Conservation (phyloP, 768 basidiomycete species). For the Mycena chlorophos region DNA sequence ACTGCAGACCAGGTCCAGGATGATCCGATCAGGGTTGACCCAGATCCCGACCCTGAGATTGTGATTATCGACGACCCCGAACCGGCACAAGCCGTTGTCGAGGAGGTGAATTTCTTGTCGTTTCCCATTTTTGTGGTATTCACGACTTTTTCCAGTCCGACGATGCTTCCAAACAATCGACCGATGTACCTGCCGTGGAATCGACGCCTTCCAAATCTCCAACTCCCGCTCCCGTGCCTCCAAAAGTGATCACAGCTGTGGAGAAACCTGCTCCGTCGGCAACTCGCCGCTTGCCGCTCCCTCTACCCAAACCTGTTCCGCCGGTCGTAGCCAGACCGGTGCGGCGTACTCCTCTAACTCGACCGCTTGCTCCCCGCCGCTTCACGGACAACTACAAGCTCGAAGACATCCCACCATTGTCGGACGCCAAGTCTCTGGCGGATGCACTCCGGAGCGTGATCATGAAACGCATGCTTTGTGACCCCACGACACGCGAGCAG, state of each 20-base stretch:
- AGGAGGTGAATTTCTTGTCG: no score
- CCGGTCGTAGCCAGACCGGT: not conserved
- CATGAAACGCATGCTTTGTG: slow-evolving; percentile 58
- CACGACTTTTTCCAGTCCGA: no score
- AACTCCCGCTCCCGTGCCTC: not conserved
- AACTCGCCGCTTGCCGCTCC: not conserved
- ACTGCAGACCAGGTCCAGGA: no score
- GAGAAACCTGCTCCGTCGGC: not conserved
- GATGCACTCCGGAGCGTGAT: slow-evolving; percentile 68
- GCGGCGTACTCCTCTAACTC: not conserved
- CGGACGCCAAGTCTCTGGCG: slow-evolving; percentile 45
- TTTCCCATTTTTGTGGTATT: no score
- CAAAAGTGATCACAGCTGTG: not conserved
- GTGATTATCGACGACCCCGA: no score
- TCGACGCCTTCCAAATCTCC: not conserved
- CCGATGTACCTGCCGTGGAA: not conserved
- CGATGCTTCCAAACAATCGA: no score
- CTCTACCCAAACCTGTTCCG: not conserved
- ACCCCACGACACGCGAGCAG: slow-evolving; percentile 62
- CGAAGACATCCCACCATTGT: slow-evolving; percentile 39
- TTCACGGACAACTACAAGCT: slow-evolving; percentile 10
- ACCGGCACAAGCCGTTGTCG: no score
- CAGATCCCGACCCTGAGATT: no score
- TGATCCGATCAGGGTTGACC: not conserved
- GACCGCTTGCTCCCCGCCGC: slow-evolving; percentile 5